Base-by-base conservation (phyloP, 306 rosid species). In the Betula pendula region DNA sequence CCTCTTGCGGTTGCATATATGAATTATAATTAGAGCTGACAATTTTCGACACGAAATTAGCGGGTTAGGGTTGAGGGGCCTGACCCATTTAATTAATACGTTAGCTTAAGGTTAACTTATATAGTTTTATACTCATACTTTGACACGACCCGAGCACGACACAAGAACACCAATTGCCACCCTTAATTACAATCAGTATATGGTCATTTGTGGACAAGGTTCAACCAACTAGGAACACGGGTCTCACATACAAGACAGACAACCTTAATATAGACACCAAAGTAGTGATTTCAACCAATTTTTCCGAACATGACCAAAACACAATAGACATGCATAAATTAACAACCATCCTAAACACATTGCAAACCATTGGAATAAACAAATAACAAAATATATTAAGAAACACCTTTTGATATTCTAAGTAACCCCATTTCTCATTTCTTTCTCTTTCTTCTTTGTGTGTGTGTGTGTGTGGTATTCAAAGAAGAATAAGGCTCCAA, bases 161-260 rank as follows among this genome's bases (percentile, higher is more conserved):
- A 38, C 42, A 1, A 1, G 8, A 38, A 38, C 42, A 38, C 42
- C 42, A 38, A 38, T 38, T 38, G 42, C 42, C 42, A 38, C 42
- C 0, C 9, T 8, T 38, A 38, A 38, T 35, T 35, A 35, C 40
- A 35, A 35, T 17, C 38, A 2, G 8, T 12, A 33, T 17, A 6
- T 62, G 44, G 17, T 62, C 68, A 62, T 33, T 62, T 62, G 2
- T 10, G 16, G 69, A 62, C 16, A 62, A 35, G 24, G 17, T 56
- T 62, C 69, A 62, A 62, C 69, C 69, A 33, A 62, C 69, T 33
- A 62, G 22, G 42, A 33, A 31, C 17, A 62, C 8, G 59, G 59
- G 12, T 52, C 59, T 62, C 43, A 2, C 43, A 62, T 17, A 62
- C 69, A 62, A 62, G 69, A 16, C 12, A 62, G 68, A 16, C 24